Base-by-base conservation (phyloP, 495 filamentous ascomycete genomes). In the Endocarpon pusillum region DNA sequence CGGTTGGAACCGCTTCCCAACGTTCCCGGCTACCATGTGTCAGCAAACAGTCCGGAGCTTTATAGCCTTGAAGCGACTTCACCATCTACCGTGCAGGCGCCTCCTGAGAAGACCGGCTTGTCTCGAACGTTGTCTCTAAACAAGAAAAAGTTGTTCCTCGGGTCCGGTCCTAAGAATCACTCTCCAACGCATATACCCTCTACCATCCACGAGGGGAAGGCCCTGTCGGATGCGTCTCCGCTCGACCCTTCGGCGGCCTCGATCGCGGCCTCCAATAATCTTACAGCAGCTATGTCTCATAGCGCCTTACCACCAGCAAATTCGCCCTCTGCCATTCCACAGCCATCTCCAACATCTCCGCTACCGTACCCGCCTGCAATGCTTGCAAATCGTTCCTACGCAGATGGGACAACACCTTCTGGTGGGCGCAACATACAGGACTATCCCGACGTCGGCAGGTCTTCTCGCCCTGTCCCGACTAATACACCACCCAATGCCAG, bases 121-220 rank as follows among this genome's bases (percentile, higher is more conserved):
- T 64, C 67, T 14, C 53, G 84, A 25, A 79, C 76, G 31, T 68
- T 83, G 41, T 80, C 84, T 39, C 89, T 89, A 52, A 94, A 89
- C 30, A 94, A 94, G 59, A n/a, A n/a, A n/a, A 78, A 83, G 58
- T 71, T 89, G 39, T 83, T 89, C 58, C 69, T 84, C 18, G 82
- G 81, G 36, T 64, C 67, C 15, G 77, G 74, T 21, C 79, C 85
- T 3, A 94, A 92, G 55, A 83, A 67, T 48, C 66, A 58, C 31
- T 80, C 75, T 31, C 87, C 89, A 9, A 92, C 91, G 4, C 75
- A 84, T 44, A 64, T 77, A 36, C 71, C 64, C 8, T 73, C 58
- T 36, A 60, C 59, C 10, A 62, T 69, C 30, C 55, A 52, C 28
- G 63, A 73, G 36, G 54, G 54, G 34, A 54, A 51, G 21, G 47